Evolutionary conservation across 2,329 filamentous ascomycete species (phyloP), one percentile per base, ranked within the genome.

Genomic region (Calonectria henricotiae): DNA sequence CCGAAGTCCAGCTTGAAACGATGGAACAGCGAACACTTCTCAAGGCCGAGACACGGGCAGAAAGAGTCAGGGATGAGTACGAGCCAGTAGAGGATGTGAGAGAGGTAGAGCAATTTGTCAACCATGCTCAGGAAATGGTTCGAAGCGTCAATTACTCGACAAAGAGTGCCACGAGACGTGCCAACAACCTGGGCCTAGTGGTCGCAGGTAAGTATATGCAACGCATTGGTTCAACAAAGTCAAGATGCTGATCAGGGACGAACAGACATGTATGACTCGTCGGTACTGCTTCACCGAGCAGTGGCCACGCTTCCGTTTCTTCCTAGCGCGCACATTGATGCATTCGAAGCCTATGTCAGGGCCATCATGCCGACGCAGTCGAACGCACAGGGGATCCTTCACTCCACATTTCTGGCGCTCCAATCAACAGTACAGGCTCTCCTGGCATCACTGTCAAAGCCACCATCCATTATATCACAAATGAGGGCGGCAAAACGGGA

Each of bases 31-130:
- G 96, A 61, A 97, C 94, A 73, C 91, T 91, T 66, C 90, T 95
- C 71, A 99, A 99, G 83, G 93, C 94, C 4, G 92, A 95, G 80
- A 90, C 92, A 0, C 89, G 96, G 32, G 86, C 90, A 3, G 96
- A 99, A 79, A 95, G 92, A 67, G 92, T 99, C 39, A 89, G 91
- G 64, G 96, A 99, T 70, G 96, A 99, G 79, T 94, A 94, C 77
- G 91, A 94, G 73, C 95, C 96, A 0, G 87, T 98, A 20, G 89
- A 93, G 71, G 93, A 96, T 73, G 89, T 96, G 58, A 90, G 91
- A 32, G 96, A 98, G 82, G 95, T 98, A 3, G 96, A 98, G 79
- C 92, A 96, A 76, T 98, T 99, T 81, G 92, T 98, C 64, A 92
- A 94, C 63, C 94, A 98, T 79, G 96, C 96, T 23, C 90, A 94